phyloP scores from a whole-genome alignment of 106 monocot species.

The Ottelia alismoides region DNA sequence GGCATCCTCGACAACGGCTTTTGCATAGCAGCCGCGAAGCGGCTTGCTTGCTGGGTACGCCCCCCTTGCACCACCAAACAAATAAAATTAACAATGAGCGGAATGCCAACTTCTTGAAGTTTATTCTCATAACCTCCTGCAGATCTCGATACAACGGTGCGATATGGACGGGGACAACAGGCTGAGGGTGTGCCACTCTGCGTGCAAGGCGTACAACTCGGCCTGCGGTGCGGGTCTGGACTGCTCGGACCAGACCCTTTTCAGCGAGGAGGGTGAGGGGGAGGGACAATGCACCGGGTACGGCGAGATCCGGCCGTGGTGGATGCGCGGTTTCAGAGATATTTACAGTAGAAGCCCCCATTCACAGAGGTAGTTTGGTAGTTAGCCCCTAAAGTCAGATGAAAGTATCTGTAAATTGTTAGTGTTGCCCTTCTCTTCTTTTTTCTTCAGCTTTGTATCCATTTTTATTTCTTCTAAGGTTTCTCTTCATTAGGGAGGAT shows the following conservation, averaged over 20 bases:
- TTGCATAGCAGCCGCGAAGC: constrained; percentile 86
- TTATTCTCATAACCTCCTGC: too few species aligned
- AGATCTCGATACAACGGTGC: constrained; percentile 96
- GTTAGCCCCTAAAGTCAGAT: too few species aligned
- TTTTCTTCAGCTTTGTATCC: too few species aligned
- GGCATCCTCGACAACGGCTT: constrained; percentile 65
- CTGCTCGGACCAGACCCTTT: constrained; percentile 94
- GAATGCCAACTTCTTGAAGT: too few species aligned
- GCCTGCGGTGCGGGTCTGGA: constrained; percentile 87
- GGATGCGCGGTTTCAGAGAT: constrained; percentile 45
- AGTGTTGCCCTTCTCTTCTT: too few species aligned
- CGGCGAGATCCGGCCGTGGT: constrained; percentile 60
- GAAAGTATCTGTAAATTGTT: too few species aligned
- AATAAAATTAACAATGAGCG: background rate
- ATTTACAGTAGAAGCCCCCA: constrained; percentile 21
- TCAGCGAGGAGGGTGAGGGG: constrained; percentile 82
- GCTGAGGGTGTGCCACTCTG: constrained; percentile 93
- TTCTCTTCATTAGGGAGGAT: too few species aligned
- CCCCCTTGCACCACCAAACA: background rate
- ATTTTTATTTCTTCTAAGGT: too few species aligned
- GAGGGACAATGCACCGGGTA: constrained; percentile 88
- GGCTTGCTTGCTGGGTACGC: constrained; percentile 93
- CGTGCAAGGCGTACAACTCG: constrained; percentile 69
- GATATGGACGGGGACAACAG: constrained; percentile 95
- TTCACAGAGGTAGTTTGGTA: constrained; percentile 5